Percentiles rank a stretch among this genome's conserved stretches.
Evolutionary conservation across 139 green algal species (phyloP).

Genomic region (Chlorella vulgaris): DNA sequence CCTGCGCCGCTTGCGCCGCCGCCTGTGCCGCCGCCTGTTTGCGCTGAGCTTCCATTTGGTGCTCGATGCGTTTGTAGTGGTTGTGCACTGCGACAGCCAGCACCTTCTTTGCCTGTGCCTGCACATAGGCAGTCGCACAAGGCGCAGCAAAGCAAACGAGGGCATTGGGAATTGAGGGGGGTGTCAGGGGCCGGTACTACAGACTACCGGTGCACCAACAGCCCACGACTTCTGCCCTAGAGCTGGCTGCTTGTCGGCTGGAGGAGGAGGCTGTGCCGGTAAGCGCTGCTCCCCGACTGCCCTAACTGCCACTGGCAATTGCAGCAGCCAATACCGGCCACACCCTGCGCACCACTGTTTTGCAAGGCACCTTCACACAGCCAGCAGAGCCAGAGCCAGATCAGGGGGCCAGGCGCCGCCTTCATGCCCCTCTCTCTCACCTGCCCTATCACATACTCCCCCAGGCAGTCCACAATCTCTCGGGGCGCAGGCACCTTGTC

Average conservation of each 20-base stretch:
- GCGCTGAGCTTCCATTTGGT: constrained; percentile 46
- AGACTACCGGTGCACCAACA: too few relatives aligned
- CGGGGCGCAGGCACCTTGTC: constrained; percentile 63
- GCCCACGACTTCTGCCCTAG: too few relatives aligned
- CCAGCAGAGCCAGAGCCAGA: neutral
- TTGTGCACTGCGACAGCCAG: constrained; percentile 90
- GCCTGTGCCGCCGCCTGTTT: constrained; percentile 1
- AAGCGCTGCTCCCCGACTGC: too few relatives aligned
- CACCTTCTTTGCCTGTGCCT: constrained; percentile 71
- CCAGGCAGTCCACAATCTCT: constrained; percentile 74
- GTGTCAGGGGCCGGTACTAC: neutral
- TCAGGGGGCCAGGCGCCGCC: too few relatives aligned
- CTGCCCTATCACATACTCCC: constrained; percentile 85
- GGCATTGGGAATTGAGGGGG: neutral
- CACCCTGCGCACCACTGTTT: too few relatives aligned
- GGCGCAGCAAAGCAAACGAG: too few relatives aligned
- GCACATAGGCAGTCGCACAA: neutral
- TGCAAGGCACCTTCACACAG: neutral
- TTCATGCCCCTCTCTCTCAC: neutral
- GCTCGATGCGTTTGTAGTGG: constrained; percentile 85
- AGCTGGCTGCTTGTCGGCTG: too few relatives aligned
- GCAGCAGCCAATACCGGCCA: too few relatives aligned
- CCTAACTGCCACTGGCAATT: too few relatives aligned
- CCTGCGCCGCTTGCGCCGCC: neutral
- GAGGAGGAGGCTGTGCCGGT: too few relatives aligned